Evolutionary conservation across 441 rosid genomes (phyloP), one percentile per base, ranked within the genome.

Genomic region (Iberis amara): DNA sequence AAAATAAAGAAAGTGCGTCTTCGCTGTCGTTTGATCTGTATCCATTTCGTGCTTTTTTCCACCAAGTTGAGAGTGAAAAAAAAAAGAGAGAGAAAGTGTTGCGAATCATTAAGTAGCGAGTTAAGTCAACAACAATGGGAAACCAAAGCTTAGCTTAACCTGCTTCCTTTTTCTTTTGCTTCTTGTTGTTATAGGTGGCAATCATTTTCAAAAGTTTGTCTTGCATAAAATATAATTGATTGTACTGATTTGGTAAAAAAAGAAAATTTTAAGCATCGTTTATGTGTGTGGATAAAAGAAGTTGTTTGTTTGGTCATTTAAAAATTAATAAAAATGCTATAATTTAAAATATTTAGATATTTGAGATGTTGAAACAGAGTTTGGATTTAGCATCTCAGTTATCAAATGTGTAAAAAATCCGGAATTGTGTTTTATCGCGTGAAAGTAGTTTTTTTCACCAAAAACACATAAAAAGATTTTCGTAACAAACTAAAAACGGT

Each of bases 81-180:
- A 31, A n/a, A 12, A 30, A 24, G 4, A 24, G 2, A 24, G 11
- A 50, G 6, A 57, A 30, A 18, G 52, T 51, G 39, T 48, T 38
- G 45, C 9, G 7, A 66, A 66, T 66, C 43, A 54, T 66, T 60
- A 54, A 13, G 52, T 1, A 23, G 10, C 7, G 11, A 48, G 18
- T 26, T 53, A 35, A 2, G 61, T 66, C 65, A 66, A 66, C 28
- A 9, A 10, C 32, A 66, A 48, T 59, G 71, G 51, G 61, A 66
- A 66, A 59, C 51, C 52, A 40, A 52, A 52, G 15, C 6, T 23
- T 30, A 31, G 48, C 37, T 57, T 47, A 18, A 39, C 61, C 21
- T 18, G 21, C 21, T 1, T 39, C 33, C 5, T 41, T 42, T 31
- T 30, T 30, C 7, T 2, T 24, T 24, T 24, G 27, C 4, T 24